A percentile compares a stretch with the other conserved stretches of the same genome.
Conservation (phyloP, 257 asterid genomes). For the Lycium ferocissimum region DNA sequence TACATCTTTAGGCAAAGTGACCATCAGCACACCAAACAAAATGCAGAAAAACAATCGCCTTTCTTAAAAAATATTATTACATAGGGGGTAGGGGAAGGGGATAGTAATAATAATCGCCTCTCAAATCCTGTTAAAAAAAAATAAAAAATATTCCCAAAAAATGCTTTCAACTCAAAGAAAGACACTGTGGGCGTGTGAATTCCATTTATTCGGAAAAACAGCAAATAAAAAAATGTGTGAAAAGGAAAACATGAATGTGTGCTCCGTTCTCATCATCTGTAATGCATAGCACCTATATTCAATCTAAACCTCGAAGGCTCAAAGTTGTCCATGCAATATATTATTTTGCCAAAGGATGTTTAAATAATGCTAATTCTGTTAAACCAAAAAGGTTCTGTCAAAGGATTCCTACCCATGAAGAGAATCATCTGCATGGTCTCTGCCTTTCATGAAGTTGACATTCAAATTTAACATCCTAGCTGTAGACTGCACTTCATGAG, state of each 20-base stretch:
- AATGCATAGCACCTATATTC: not conserved
- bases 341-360: no score
- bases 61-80: not conserved
- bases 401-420: conserved; percentile 70
- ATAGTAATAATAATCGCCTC: not conserved
- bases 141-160: not conserved
- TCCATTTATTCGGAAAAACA: not conserved
- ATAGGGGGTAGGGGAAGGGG: no score
- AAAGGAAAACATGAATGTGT: not conserved
- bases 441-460: conserved; percentile 92
- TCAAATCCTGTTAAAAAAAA: not conserved
- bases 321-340: not conserved
- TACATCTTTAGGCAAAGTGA: not conserved
- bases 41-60: not conserved
- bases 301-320: not conserved
- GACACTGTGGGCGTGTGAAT: not conserved
- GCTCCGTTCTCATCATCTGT: not conserved
- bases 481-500: conserved; percentile 86
- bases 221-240: not conserved
- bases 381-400: not conserved
- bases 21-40: not conserved
- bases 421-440: conserved; percentile 98
- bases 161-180: not conserved
- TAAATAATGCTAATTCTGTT: no score
- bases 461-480: conserved; percentile 79